These are phyloP conservation scores for Xylaria acuta DNA, from an alignment of 495 filamentous ascomycete species.

Conservation along the genomic window DNA sequence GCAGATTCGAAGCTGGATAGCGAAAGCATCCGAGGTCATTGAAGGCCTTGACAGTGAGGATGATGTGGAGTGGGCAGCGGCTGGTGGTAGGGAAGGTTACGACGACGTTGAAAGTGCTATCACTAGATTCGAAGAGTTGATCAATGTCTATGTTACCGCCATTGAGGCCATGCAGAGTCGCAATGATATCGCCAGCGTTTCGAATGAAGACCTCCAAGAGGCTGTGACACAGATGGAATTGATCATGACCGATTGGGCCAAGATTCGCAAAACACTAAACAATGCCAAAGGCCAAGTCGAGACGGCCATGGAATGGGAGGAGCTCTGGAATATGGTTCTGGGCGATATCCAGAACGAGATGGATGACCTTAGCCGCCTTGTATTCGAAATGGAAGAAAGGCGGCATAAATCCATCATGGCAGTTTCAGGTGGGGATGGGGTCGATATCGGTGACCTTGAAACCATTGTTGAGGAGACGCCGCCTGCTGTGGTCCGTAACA, in stretches of 20 bases:
- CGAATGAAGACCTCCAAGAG: constrained; percentile 67
- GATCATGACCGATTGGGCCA: constrained; percentile 83
- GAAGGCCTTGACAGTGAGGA: constrained; percentile 88
- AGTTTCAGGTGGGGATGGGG: constrained; percentile 61
- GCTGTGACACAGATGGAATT: constrained; percentile 87
- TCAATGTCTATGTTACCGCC: constrained; percentile 86
- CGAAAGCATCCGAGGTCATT: constrained; percentile 86
- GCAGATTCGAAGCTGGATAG: constrained; percentile 91
- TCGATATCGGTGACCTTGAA: constrained; percentile 90
- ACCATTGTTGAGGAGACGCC: constrained; percentile 93
- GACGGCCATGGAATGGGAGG: constrained; percentile 98
- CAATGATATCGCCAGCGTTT: constrained; percentile 74
- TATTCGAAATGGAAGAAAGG: constrained; percentile 97
- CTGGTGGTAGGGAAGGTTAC: constrained; percentile 85
- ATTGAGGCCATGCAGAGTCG: constrained; percentile 88
- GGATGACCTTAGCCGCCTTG: constrained; percentile 77
- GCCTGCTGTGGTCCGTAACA: constrained; percentile 58
- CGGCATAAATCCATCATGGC: constrained; percentile 74
- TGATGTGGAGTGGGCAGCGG: constrained; percentile 96
- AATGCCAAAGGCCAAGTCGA: constrained; percentile 89
- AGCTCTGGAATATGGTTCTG: constrained; percentile 90
- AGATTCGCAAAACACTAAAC: constrained; percentile 75
- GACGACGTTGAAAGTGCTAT: constrained; percentile 90
- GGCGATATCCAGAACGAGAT: constrained; percentile 93
- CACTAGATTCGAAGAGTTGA: constrained; percentile 79